Evolutionary conservation across 352 stramenopile species (phyloP), one percentile per base, ranked within the genome.

Genomic region (Pythium monospermum): DNA sequence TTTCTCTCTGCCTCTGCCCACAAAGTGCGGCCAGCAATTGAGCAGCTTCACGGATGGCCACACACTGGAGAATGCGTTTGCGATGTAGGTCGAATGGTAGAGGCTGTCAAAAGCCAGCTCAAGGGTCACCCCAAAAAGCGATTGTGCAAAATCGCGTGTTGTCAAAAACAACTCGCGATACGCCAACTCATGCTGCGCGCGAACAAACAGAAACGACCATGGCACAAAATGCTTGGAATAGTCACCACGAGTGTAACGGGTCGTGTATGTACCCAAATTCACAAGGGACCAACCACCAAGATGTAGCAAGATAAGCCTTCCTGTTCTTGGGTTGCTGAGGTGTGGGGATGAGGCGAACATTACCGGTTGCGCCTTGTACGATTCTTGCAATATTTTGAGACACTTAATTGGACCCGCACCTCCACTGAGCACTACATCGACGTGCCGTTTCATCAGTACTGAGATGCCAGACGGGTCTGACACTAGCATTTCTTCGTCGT

Each of bases 151-250:
- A 6, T 35, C 31, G 13, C 21, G 8, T 16, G 53, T 53, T 11
- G 32, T 19, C 18, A 2, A 3, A 31, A 65, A 68, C 16, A 71
- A 43, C 19, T 53, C 54, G 1, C 19, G 4, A 10, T 68, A 63
- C 10, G 54, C 47, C 12, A 33, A 30, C n/a, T 54, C 26, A 35
- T 65, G 49, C 12, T 66, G 42, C 0, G 54, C 65, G 2, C 42
- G 37, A 3, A 68, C 58, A 30, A 71, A 65, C 42, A 68, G 57
- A 25, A 59, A 68, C 12, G 21, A 36, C 32, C 42, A 63, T 6
- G 58, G 59, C 0, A 68, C 51, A 40, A 53, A 68, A 8, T 51
- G 63, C 52, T 71, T 71, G 5, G 58, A 37, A 15, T 52, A 65
- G 1, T 10, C 22, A 7, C 55, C 49, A 1, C 38, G 28, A 1